Evolutionary conservation across 2,329 filamentous ascomycete genomes (phyloP).

Genomic region (Apiospora hydei): DNA sequence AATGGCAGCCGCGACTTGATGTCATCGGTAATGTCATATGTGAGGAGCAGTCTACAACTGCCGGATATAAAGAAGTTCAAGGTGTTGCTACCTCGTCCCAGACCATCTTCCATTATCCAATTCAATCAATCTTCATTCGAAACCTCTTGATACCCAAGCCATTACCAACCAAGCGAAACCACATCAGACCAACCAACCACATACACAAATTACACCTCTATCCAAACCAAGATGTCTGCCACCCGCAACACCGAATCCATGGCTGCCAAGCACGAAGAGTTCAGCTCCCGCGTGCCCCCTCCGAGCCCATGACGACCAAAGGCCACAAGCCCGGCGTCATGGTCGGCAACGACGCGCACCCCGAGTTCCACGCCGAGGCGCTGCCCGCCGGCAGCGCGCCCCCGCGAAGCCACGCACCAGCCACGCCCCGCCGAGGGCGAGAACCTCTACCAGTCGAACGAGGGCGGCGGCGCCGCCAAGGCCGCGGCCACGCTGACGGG

Average conservation of each 20-base stretch:
- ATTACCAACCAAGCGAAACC: not conserved
- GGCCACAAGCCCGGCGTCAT: conserved; percentile 69
- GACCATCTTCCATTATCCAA: not conserved
- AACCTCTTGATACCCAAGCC: not conserved
- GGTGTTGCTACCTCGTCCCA: not conserved
- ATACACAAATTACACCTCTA: not conserved
- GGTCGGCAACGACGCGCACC: conserved; percentile 63
- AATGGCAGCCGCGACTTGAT: not conserved
- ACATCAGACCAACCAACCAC: too few species aligned
- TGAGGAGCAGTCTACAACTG: not conserved
- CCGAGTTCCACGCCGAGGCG: conserved; percentile 70
- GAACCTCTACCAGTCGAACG: conserved; percentile 37
- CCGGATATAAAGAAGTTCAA: not conserved
- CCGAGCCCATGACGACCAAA: conserved; percentile 59
- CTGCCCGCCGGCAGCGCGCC: conserved; percentile 71
- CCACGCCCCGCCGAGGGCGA: conserved; percentile 46
- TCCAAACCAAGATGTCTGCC: not conserved
- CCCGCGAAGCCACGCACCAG: conserved; percentile 50
- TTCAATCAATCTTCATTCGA: too few species aligned
- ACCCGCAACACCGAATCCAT: conserved; percentile 13
- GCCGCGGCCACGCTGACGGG: conserved; percentile 51
- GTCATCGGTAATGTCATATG: not conserved
- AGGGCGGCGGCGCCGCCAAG: conserved; percentile 41
- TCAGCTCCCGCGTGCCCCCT: conserved; percentile 50
- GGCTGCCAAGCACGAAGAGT: conserved; percentile 18